Base-by-base conservation (phyloP, 129 eudicot species). In the Tagetes patula region DNA sequence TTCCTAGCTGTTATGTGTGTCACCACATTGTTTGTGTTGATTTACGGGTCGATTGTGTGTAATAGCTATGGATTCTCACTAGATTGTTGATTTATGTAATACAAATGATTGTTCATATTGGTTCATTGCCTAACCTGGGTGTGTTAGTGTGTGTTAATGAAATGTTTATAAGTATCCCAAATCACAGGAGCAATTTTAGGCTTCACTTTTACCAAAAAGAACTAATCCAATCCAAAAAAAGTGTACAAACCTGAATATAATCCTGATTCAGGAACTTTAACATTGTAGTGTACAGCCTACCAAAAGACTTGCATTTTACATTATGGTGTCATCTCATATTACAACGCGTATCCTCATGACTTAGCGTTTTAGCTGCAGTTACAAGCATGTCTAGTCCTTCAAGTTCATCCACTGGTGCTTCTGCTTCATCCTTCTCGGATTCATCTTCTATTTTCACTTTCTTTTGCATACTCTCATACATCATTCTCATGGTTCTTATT, bases 331-430 rank as follows among this genome's bases (percentile, higher is more conserved):
- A 76, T 33, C 72, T 65, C 37, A 53, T 72, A 54, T 10, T 69
- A 41, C 75, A 75, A 59, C 13, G 10, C 34, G 74, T 75, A 67
- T 58, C 70, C 53, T 81, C 75, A 40, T 82, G 67, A 56, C 80
- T 81, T 33, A 83, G 73, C 13, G 91, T 83, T 69, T 79, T 86
- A 34, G 96, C 89, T 4, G 97, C 96, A 52, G 84, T 84, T 47
- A 88, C 78, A 67, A 94, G 91, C 96, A 94, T 86, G 31, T 83
- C 96, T 56, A 88, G 75, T 13, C 93, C 97, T 65, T 90, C 97
- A n/a, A 92, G 79, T 65, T 79, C 83, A 47, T 65, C 74, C 7
- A 30, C 34, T 32, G 40, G 6, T 59, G 65, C 27, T 20, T 20
- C 27, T 20, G 27, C 70, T 68, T 54, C 72, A 69, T 58, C 61